Base-by-base conservation (phyloP, 176 grass and related monocot species). In the Oryza rufipogon region DNA sequence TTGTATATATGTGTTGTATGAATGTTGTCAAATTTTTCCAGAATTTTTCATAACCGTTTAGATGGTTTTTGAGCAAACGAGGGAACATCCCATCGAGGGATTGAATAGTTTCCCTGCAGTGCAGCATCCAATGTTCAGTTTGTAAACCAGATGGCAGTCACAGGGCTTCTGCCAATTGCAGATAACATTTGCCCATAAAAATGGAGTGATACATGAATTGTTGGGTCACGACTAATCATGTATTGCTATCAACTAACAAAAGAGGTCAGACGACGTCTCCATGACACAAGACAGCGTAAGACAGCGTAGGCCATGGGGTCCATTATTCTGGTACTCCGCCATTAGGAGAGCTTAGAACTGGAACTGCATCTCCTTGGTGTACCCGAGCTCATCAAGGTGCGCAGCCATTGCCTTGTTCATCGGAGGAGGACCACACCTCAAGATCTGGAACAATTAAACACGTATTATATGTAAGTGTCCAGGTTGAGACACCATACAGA, bases 371-470 rank as follows among this genome's bases (percentile, higher is more conserved):
- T 92, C 91, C 88, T 92, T 99, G 41, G 93, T 90, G 86, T 96
- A 96, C 11, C 82, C 88, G 41, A 99, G 87, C 68, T 91, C 96
- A 12, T 99, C 96, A 6, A 99, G 88, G 58, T 94, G 91, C 0
- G 86, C 81, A 58, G 91, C 89, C 91, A 99, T 99, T 36, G 96
- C 96, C 78, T 96, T 99, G 89, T 99, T 99, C 96, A 99, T 99
- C 14, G 96, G 96, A 84, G 96, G 93, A 70, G 93, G 96, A 14
- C 93, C 96, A 22, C 96, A 99, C 84, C 96, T 96, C 79, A 99
- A 86, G 82, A 96, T 86, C 96, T 94, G 83, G 68, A 90, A 70
- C 11, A 25, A 38, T 11, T 19, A 54, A 84, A 34, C 0, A n/a
- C 4, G 30, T 83, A 36, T 48, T 39, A 71, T 41, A 11, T 45